Base-by-base conservation (phyloP, 305 asterid genomes). In the Caryopteris hybrid region DNA sequence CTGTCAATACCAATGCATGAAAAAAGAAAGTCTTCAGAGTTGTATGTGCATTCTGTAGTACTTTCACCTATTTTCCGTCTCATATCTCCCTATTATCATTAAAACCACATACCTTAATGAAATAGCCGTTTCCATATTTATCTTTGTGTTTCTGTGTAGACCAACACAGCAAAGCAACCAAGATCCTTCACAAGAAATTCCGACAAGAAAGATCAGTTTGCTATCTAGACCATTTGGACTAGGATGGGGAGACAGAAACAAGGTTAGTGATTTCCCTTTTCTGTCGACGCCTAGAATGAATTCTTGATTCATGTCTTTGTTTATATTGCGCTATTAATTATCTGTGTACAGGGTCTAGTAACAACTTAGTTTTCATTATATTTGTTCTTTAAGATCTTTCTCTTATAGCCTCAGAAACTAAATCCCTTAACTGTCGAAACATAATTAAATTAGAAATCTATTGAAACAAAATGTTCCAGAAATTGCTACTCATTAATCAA, bases 181-280 rank as follows among this genome's bases (percentile, higher is more conserved):
- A 50, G 96, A 89, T 66, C 42, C 78, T 57, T 71, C 87, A 21
- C 93, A 66, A 75, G 97, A 89, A 16, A 74, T 81, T 5, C 87
- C 96, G 8, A 13, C 83, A 46, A 84, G 93, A 79, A 94, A 91
- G 80, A 86, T 84, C 72, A 81, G 97, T 81, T 79, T 93, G 84
- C 87, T 93, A 23, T 82, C 97, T 22, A 80, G 95, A 81, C 96
- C 98, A 71, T 92, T 89, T 77, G 96, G 92, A 53, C 78, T 92
- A 34, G 93, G 95, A 47, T 91, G 99, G 99, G 80, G 96, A 41
- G 97, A 94, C 76, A 82, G 75, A 81, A 94, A 84, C 85, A 91
- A 94, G 96, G 97, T 83, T 68, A 78, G 85, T 66, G 14, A 39
- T 39, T 10, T 23, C 25, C 18, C 25, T 17, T 27, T 38, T 18